These are phyloP conservation scores for Mycena filopes DNA, from an alignment of 768 basidiomycete genomes.

Conservation along the genomic window DNA sequence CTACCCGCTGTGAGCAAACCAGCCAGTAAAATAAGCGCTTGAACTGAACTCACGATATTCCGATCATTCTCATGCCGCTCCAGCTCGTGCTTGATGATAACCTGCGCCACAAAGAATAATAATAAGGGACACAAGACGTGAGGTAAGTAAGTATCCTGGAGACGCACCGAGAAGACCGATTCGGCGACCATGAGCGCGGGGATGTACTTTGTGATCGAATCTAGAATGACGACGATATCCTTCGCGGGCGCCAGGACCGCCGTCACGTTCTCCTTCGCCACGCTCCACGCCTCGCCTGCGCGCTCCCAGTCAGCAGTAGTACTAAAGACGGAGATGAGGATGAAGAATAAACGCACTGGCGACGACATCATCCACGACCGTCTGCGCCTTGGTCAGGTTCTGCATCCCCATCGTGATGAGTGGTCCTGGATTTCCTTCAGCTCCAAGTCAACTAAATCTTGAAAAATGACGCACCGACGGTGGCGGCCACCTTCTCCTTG, in stretches of 20 bases:
- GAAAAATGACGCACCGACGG: constrained; percentile 23
- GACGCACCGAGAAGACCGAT: constrained; percentile 24
- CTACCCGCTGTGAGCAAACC: neutral
- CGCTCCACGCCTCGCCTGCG: constrained; percentile 27
- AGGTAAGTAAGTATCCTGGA: neutral
- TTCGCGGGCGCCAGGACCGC: constrained; percentile 36
- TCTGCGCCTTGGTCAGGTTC: constrained; percentile 33
- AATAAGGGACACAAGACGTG: neutral
- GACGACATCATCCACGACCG: constrained; percentile 21
- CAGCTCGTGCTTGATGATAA: constrained; percentile 36
- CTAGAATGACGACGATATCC: constrained; percentile 34
- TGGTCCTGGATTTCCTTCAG: constrained; percentile 8
- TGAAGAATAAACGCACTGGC: constrained; percentile 8
- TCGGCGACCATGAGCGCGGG: constrained; percentile 32
- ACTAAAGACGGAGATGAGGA: neutral
- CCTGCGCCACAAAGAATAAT: constrained; percentile 13
- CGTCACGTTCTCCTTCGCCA: constrained; percentile 28
- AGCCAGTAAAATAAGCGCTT: neutral
- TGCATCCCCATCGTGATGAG: constrained; percentile 28
- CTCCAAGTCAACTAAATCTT: neutral
- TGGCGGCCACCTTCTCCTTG: constrained; percentile 26
- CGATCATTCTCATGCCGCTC: constrained; percentile 36
- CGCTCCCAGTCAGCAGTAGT: too few species aligned
- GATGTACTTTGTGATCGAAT: constrained; percentile 32
- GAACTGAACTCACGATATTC: constrained; percentile 30